Evolutionary conservation across 305 asterid genomes (phyloP), one percentile per base, ranked within the genome.

Genomic region (Fraxinus nigra): DNA sequence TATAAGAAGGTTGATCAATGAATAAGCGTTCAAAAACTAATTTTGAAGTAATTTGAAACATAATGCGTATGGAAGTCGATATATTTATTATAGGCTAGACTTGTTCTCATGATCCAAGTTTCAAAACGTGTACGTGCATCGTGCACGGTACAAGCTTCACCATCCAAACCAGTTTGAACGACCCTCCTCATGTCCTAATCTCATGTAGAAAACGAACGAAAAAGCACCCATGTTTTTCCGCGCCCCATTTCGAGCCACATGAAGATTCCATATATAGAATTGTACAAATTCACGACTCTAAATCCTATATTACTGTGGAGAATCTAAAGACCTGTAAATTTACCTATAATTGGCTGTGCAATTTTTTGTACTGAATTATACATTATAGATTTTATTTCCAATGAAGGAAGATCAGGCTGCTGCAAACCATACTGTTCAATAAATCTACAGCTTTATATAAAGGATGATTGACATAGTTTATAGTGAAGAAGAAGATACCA

Each of bases 321-420:
- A 67, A 79, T 82, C 76, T 67, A 20, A 46, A 0, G 77, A 26
- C 80, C 24, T 74, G 30, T 11, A 14, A 43, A 67, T 33, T 82
- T 82, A 8, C 72, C 33, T 48, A 14, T 46, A 75, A 65, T 8
- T 76, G 81, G 84, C 81, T 65, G 5, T 63, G 72, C 78, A 82
- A 76, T 65, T 82, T 75, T 76, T 22, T 82, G 81, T 76, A 76
- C 77, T 40, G 2, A 67, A 63, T 65, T 81, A 46, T 46, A 76
- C 16, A 65, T 3, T 10, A 67, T 82, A 65, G 78, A 82, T 76
- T 40, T 82, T 76, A 3, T 82, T 82, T 82, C 84, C 73, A 69
- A 67, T 51, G 65, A 76, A 76, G 78, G 81, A 43, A 74, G 34
- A 56, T 2, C 61, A 48, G 59, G 59, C 20, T 48, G 7, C 59